phyloP scores from a whole-genome alignment of 2,329 filamentous ascomycete species.

The Ambrosiella xylebori region DNA sequence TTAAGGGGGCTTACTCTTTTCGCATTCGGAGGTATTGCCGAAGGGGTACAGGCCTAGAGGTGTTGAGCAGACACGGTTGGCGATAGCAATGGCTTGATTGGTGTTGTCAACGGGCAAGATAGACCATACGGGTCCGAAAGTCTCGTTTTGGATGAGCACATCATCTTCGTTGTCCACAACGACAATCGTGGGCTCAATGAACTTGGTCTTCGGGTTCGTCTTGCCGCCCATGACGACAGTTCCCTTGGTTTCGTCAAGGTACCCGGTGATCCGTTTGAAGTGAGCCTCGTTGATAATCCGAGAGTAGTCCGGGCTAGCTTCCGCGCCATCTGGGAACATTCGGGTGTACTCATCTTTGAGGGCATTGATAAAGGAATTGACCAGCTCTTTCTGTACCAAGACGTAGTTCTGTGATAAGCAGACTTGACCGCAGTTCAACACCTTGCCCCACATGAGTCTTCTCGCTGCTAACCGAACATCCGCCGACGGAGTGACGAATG shows the following conservation, averaged over 20 bases:
- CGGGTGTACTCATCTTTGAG: constrained; percentile 54
- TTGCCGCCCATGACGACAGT: constrained; percentile 76
- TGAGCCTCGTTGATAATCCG: constrained; percentile 67
- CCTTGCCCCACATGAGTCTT: constrained; percentile 78
- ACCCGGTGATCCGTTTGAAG: constrained; percentile 69
- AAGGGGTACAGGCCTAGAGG: constrained; percentile 76
- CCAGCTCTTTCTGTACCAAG: constrained; percentile 58
- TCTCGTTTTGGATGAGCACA: constrained; percentile 64
- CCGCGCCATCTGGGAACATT: constrained; percentile 72
- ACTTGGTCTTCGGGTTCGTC: constrained; percentile 62
- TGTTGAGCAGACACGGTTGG: constrained; percentile 65
- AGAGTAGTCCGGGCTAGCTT: constrained; percentile 58
- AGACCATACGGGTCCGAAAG: constrained; percentile 82
- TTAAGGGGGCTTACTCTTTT: constrained; percentile 39
- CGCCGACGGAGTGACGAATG: constrained; percentile 72
- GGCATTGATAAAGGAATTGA: constrained; percentile 55
- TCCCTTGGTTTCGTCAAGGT: constrained; percentile 72
- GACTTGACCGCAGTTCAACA: constrained; percentile 71
- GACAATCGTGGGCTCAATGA: constrained; percentile 89
- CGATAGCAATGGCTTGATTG: constrained; percentile 71
- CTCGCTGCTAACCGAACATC: constrained; percentile 66
- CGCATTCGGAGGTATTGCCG: constrained; percentile 60
- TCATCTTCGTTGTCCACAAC: constrained; percentile 60
- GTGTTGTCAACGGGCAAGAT: constrained; percentile 62
- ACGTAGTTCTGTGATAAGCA: constrained; percentile 91